Conservation (phyloP, 805 yeast species). For the Hanseniaspora lindneri region DNA sequence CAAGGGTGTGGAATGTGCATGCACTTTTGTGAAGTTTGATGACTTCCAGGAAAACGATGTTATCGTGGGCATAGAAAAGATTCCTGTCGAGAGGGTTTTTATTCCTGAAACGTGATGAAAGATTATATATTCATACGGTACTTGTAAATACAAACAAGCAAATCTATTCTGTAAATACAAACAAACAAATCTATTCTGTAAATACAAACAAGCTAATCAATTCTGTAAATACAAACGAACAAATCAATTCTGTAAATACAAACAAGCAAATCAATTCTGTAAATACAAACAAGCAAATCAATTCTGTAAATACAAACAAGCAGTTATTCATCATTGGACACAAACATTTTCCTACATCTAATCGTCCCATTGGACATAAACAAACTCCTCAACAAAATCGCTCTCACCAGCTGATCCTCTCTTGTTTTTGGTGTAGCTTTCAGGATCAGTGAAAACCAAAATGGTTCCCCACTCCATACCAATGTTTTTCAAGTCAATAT, state of each 20-base stretch:
- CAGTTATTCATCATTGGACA: too few relatives aligned
- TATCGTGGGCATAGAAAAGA: slow-evolving; percentile 61
- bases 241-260: not conserved
- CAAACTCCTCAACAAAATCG: slow-evolving; percentile 58
- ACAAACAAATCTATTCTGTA: not conserved
- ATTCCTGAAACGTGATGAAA: slow-evolving; percentile 1
- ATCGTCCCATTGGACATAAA: slow-evolving; percentile 80
- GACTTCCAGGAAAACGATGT: slow-evolving; percentile 63
- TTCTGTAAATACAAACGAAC: not conserved
- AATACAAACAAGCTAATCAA: not conserved
- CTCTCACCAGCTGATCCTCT: slow-evolving; percentile 49
- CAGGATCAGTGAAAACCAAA: slow-evolving; percentile 61
- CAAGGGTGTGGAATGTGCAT: slow-evolving; percentile 86
- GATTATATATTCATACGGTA: not conserved
- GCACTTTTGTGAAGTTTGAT: slow-evolving; percentile 57
- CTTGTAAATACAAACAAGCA: not conserved
- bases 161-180: not conserved
- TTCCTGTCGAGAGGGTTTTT: slow-evolving; percentile 34
- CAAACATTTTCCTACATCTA: too few relatives aligned
- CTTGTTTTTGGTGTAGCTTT: slow-evolving; percentile 47
- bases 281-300: not conserved
- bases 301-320: not conserved
- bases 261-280: not conserved
- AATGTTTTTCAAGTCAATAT: slow-evolving; percentile 32
- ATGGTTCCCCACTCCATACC: slow-evolving; percentile 99